Conservation (phyloP, 208 protist genomes). For the Endotrypanum monterogeii region DNA sequence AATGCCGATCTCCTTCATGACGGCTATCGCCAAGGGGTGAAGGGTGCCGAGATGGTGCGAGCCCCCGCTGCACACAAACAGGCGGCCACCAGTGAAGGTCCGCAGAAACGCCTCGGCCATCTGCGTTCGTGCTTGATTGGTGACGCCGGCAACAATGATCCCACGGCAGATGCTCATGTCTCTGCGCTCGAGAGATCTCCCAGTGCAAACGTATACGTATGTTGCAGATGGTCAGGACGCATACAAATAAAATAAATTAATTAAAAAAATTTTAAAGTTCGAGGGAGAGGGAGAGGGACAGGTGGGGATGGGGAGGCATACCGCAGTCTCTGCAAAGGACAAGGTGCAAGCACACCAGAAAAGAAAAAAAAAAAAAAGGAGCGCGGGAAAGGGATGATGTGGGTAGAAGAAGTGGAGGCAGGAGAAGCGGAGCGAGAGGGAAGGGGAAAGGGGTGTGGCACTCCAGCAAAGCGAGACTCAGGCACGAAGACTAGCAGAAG, state of each 20-base stretch:
- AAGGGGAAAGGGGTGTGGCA: neutral
- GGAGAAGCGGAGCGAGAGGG: neutral
- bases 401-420: neutral
- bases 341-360: no score
- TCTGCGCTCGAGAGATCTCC: neutral
- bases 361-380: neutral
- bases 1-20: slow-evolving; percentile 62
- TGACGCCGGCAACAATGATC: slow-evolving; percentile 73
- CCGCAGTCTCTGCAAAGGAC: no score
- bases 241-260: neutral
- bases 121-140: slow-evolving; percentile 79
- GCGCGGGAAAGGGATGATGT: no score
- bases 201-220: neutral
- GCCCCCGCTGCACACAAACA: slow-evolving; percentile 82
- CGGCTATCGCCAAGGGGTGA: slow-evolving; percentile 64
- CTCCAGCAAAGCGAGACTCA: no score
- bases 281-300: neutral
- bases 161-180: slow-evolving; percentile 73
- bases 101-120: slow-evolving; percentile 86
- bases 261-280: neutral
- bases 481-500: no score
- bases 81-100: slow-evolving; percentile 37
- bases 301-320: no score
- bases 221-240: neutral
- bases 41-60: slow-evolving; percentile 50